Conservation (phyloP, 2,329 filamentous ascomycete species). For the Aspergillus calidoustus region DNA sequence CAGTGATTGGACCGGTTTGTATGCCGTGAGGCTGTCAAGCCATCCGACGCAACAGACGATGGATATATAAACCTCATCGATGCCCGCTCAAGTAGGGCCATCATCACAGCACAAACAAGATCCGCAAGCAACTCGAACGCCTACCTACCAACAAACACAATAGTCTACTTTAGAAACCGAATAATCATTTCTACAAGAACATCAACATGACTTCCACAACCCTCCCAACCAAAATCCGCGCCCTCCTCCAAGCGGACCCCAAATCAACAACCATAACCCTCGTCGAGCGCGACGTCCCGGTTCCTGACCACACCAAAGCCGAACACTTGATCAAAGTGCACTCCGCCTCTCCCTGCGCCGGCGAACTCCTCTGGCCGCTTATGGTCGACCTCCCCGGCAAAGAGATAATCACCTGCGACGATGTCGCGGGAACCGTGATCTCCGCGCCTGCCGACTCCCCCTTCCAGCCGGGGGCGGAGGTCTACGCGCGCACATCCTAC, state of each 20-base stretch:
- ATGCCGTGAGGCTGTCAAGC: no score
- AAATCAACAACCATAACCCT: constrained; percentile 16
- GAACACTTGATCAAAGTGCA: constrained; percentile 48
- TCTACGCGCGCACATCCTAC: constrained; percentile 44
- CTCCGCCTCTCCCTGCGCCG: constrained; percentile 45
- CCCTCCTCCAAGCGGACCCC: constrained; percentile 15
- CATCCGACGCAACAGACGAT: no score
- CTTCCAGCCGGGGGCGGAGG: constrained; percentile 45
- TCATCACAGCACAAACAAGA: no score
- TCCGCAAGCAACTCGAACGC: no score
- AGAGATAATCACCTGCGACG: constrained; percentile 45
- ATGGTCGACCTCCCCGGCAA: constrained; percentile 30
- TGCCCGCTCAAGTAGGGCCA: no score
- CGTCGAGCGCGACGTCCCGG: constrained; percentile 17
- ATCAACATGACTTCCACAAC: neutral
- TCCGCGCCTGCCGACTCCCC: constrained; percentile 37
- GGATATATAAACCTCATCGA: no score
- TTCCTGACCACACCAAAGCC: constrained; percentile 27
- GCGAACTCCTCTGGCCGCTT: constrained; percentile 51
- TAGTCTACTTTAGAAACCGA: no score
- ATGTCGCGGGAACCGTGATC: constrained; percentile 50
- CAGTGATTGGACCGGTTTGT: no score
- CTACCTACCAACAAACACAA: no score
- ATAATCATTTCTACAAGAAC: no score
- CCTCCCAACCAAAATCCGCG: constrained; percentile 10